Evolutionary conservation across 352 stramenopile genomes (phyloP).

Genomic region (Phytophthora hybrid): DNA sequence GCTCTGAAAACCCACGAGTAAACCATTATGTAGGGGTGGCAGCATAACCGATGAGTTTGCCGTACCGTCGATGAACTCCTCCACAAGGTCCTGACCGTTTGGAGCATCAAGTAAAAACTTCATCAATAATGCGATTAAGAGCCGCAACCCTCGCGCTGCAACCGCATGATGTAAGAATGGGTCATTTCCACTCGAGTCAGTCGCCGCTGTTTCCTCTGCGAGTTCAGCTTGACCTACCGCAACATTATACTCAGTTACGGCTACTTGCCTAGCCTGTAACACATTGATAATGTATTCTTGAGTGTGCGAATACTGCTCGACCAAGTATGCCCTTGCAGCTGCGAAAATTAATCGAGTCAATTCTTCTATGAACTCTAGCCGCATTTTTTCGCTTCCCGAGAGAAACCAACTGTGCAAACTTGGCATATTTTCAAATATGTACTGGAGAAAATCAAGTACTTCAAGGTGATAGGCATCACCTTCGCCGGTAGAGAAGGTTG

Average conservation of each 20-base stretch:
- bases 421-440: conserved; percentile 60
- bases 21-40: conserved; percentile 53
- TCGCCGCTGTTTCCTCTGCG: conserved; percentile 51
- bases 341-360: conserved; percentile 57
- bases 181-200: conserved; percentile 48
- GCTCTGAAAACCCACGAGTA: conserved; percentile 65
- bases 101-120: conserved; percentile 58
- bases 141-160: conserved; percentile 43
- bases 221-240: conserved; percentile 45
- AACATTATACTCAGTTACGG: conserved; percentile 49
- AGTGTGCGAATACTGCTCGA: conserved; percentile 48
- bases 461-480: conserved; percentile 43
- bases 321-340: conserved; percentile 51
- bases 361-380: conserved; percentile 69
- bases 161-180: conserved; percentile 70
- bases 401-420: conserved; percentile 45
- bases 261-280: conserved; percentile 55
- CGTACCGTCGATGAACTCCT: conserved; percentile 58
- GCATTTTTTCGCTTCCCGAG: conserved; percentile 52
- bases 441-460: conserved; percentile 68
- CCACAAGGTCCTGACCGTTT: conserved; percentile 58
- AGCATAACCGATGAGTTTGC: conserved; percentile 42
- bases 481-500: conserved; percentile 6
- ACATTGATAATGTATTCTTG: conserved; percentile 45
- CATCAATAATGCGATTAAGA: conserved; percentile 64